Percentiles rank a stretch among this genome's conserved stretches.
Conservation (phyloP, 2,329 filamentous ascomycete genomes). For the Penicillium hesseltinei region DNA sequence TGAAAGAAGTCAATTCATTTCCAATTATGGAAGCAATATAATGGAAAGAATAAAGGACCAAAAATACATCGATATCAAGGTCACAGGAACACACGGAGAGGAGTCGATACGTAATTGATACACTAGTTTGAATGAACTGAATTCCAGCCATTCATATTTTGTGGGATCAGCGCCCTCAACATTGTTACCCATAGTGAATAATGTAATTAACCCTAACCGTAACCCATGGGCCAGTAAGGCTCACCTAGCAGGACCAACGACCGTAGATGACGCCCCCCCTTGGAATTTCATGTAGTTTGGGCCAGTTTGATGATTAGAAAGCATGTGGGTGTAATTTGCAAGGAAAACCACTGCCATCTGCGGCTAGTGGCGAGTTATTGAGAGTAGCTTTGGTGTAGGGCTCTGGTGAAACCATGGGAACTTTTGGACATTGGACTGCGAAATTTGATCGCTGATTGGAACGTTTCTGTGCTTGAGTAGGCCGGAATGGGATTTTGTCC, state of each 20-base stretch:
- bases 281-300: neutral
- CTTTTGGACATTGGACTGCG: neutral
- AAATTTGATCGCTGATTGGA: neutral
- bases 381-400: neutral
- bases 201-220: too few relatives aligned
- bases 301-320: neutral
- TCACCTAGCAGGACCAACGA: neutral
- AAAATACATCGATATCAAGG: neutral
- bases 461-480: neutral
- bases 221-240: neutral
- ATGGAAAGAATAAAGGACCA: neutral
- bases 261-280: neutral
- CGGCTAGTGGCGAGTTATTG: neutral
- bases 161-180: neutral
- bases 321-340: neutral
- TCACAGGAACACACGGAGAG: neutral
- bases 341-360: neutral
- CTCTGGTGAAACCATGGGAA: neutral
- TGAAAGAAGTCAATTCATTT: too few relatives aligned
- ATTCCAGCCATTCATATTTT: neutral
- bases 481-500: neutral
- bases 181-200: neutral
- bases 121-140: neutral
- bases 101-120: neutral
- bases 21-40: neutral